Evolutionary conservation across 441 rosid species (phyloP).

Genomic region (Gossypium davidsonii): DNA sequence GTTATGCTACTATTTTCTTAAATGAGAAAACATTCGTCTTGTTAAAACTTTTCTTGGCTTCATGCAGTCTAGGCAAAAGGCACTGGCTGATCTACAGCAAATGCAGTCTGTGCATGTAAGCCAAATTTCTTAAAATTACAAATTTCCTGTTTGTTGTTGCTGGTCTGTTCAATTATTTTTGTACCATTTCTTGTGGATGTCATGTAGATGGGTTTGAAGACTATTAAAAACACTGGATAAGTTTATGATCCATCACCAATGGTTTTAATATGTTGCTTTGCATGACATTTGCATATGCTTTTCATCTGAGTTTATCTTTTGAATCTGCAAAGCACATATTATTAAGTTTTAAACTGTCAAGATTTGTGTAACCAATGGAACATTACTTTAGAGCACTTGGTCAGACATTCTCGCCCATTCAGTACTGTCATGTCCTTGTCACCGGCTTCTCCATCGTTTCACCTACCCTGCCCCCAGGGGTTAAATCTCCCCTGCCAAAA

Average conservation of each 20-base stretch:
- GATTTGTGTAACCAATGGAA: not conserved
- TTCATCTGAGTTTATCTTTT: not conserved
- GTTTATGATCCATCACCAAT: not conserved
- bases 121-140: slow-evolving; percentile 8
- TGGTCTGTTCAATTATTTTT: slow-evolving; percentile 9
- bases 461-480: not conserved
- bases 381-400: not conserved
- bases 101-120: slow-evolving; percentile 73
- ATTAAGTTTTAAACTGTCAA: not conserved
- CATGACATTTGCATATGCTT: not conserved
- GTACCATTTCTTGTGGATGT: not conserved
- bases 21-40: not conserved
- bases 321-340: not conserved
- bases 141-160: slow-evolving; percentile 11
- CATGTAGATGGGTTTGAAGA: not conserved
- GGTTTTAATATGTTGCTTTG: not conserved
- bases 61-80: slow-evolving; percentile 78
- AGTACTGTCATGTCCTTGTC: not conserved
- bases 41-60: slow-evolving; percentile 14
- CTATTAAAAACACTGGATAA: not conserved
- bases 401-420: not conserved
- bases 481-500: not conserved
- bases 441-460: not conserved
- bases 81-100: slow-evolving; percentile 56
- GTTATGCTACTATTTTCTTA: not conserved